Percentiles rank a stretch among this genome's conserved stretches.
Conservation (phyloP, 176 grass and related monocot species). For the Canna indica region DNA sequence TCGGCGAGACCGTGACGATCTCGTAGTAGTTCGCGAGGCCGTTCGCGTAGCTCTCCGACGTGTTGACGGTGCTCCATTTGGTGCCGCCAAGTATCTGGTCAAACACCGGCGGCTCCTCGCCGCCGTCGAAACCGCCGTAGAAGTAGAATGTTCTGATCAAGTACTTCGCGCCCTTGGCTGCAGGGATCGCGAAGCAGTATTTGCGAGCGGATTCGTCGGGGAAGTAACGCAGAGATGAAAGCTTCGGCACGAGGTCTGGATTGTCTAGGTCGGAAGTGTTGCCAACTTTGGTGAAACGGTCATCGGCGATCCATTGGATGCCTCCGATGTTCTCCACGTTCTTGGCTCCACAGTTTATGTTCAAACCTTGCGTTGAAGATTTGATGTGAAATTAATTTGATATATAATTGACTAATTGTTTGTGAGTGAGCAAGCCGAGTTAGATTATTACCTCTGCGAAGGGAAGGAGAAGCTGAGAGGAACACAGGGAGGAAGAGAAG, state of each 20-base stretch:
- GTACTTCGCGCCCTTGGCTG: conserved; percentile 28
- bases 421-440: too few species aligned
- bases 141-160: conserved; percentile 69
- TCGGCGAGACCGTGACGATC: conserved; percentile 30
- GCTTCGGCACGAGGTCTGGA: conserved; percentile 18
- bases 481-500: conserved; percentile 7
- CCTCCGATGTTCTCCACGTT: conserved; percentile 14
- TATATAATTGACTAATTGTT: too few species aligned
- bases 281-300: conserved; percentile 37
- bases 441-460: conserved; percentile 26
- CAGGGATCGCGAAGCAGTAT: conserved; percentile 67
- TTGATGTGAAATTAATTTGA: too few species aligned
- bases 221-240: conserved; percentile 64
- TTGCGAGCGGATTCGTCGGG: conserved; percentile 41
- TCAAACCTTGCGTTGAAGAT: conserved; percentile 25
- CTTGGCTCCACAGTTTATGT: conserved; percentile 58
- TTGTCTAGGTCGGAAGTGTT: conserved; percentile 9
- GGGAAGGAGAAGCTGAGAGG: conserved; percentile 19
- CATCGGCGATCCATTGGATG: conserved; percentile 51
- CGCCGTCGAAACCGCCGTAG: conserved; percentile 78
- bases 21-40: conserved; percentile 72
- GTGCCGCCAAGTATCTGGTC: conserved; percentile 72
- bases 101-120: conserved; percentile 42
- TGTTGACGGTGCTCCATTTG: conserved; percentile 69
- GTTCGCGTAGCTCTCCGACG: conserved; percentile 29